A percentile compares a stretch with the other conserved stretches of the same genome.
These are phyloP conservation scores for Rhizopogon parksii DNA, from an alignment of 1,284 basidiomycete genomes.

Conservation along the genomic window DNA sequence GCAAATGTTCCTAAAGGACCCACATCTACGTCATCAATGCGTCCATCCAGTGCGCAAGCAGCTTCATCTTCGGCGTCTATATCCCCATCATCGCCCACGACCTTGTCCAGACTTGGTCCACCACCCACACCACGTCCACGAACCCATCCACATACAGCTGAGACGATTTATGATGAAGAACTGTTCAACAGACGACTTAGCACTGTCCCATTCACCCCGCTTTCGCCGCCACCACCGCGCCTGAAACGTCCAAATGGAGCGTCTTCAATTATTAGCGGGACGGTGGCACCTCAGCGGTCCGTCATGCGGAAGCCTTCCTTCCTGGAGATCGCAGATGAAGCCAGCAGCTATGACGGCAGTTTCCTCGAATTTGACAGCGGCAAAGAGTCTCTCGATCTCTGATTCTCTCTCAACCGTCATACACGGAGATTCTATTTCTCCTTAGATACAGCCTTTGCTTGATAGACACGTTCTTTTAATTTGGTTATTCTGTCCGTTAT, in stretches of 20 bases:
- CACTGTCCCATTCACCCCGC: slow-evolving; percentile 27
- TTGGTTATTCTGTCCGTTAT: slow-evolving; percentile 21
- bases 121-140: slow-evolving; percentile 34
- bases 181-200: slow-evolving; percentile 23
- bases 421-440: slow-evolving; percentile 20
- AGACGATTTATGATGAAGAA: slow-evolving; percentile 6
- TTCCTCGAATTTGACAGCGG: slow-evolving; percentile 56
- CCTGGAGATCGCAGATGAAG: slow-evolving; percentile 56
- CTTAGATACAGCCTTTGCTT: slow-evolving; percentile 14
- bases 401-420: slow-evolving; percentile 18
- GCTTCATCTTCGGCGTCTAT: slow-evolving; percentile 12
- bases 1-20: not conserved
- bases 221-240: slow-evolving; percentile 32
- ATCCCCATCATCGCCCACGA: slow-evolving; percentile 10
- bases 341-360: slow-evolving; percentile 32
- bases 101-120: slow-evolving; percentile 17
- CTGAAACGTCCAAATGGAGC: slow-evolving; percentile 5
- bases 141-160: slow-evolving; percentile 13
- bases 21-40: not conserved
- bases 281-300: slow-evolving; percentile 27
- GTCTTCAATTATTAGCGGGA: slow-evolving; percentile 25
- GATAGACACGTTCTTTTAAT: slow-evolving; percentile 13
- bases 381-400: slow-evolving; percentile 57
- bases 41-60: slow-evolving; percentile 28
- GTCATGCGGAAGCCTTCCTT: slow-evolving; percentile 65